phyloP scores from a whole-genome alignment of 805 yeast genomes.

The Cyberlindnera nakhonratchasimensis region DNA sequence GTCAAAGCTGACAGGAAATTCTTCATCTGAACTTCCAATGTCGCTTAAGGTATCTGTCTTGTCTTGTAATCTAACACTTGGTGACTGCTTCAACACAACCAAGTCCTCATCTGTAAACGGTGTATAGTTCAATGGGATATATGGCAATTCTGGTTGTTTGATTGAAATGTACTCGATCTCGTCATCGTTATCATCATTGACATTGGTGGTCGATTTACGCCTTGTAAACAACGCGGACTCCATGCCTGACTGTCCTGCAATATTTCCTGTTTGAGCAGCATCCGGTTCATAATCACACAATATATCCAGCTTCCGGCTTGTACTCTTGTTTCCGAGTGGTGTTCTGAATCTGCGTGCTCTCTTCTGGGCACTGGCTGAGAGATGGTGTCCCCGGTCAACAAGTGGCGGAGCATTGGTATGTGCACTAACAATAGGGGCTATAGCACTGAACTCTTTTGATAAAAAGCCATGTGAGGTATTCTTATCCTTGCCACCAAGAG shows the following conservation, averaged over 20 bases:
- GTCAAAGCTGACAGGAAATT: constrained; percentile 25
- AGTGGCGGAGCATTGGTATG: constrained; percentile 1
- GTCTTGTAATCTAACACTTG: constrained; percentile 20
- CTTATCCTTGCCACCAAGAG: constrained; percentile 29
- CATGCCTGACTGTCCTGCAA: not conserved
- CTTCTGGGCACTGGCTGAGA: constrained; percentile 9
- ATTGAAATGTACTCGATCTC: constrained; percentile 50
- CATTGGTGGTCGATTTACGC: not conserved
- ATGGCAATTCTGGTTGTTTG: constrained; percentile 35
- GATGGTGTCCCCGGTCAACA: too few relatives aligned
- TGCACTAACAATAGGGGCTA: not conserved
- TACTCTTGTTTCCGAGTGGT: constrained; percentile 10
- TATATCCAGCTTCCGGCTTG: constrained; percentile 26
- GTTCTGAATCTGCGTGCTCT: constrained; percentile 19
- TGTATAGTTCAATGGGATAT: constrained; percentile 44
- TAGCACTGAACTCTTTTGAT: too few relatives aligned
- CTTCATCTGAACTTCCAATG: constrained; percentile 17
- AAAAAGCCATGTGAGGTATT: constrained; percentile 11
- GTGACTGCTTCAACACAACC: constrained; percentile 25
- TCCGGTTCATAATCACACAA: constrained; percentile 28
- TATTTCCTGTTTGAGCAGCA: not conserved
- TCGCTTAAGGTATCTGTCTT: constrained; percentile 8
- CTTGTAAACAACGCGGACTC: not conserved
- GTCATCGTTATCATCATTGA: constrained; percentile 28
- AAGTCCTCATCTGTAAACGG: constrained; percentile 36